Evolutionary conservation across 139 green algal genomes (phyloP).

Genomic region (Coelastrella sp.): DNA sequence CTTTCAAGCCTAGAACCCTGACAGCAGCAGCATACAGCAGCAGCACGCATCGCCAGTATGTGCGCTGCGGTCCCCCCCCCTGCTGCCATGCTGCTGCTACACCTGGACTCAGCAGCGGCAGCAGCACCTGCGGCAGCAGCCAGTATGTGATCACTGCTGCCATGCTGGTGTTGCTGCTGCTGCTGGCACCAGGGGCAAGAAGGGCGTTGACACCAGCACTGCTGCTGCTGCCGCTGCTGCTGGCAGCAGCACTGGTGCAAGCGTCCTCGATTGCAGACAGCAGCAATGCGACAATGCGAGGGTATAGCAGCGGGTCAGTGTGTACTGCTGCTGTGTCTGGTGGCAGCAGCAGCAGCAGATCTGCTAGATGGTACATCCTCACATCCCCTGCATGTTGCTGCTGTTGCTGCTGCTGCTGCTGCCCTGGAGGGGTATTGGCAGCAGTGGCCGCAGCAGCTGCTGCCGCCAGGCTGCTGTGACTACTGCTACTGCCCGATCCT

Average conservation of each 20-base stretch:
- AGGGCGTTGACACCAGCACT: background rate
- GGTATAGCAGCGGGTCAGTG: constrained; percentile 6
- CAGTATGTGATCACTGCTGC: background rate
- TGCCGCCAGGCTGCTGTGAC: too few species aligned
- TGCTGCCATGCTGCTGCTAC: constrained; percentile 18
- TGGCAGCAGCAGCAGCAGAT: constrained; percentile 45
- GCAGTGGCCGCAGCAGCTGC: too few species aligned
- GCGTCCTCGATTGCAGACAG: background rate
- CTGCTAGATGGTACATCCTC: background rate
- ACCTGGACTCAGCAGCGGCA: background rate
- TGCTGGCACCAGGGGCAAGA: background rate
- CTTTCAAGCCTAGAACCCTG: constrained; percentile 1
- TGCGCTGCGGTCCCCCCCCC: background rate
- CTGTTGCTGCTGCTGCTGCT: constrained; percentile 2
- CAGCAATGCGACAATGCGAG: constrained; percentile 14
- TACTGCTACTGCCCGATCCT: too few species aligned
- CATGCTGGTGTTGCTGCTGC: constrained; percentile 11
- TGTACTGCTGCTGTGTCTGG: background rate
- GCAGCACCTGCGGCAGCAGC: constrained; percentile 45
- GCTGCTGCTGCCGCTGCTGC: constrained; percentile 1
- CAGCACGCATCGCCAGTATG: constrained; percentile 38
- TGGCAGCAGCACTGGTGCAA: background rate
- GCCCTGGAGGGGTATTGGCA: background rate
- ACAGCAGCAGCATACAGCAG: constrained; percentile 46
- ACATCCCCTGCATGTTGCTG: background rate